A percentile compares a stretch with the other conserved stretches of the same genome.
Evolutionary conservation across 805 yeast species (phyloP).

Genomic region (Saccharomyces paradoxus): DNA sequence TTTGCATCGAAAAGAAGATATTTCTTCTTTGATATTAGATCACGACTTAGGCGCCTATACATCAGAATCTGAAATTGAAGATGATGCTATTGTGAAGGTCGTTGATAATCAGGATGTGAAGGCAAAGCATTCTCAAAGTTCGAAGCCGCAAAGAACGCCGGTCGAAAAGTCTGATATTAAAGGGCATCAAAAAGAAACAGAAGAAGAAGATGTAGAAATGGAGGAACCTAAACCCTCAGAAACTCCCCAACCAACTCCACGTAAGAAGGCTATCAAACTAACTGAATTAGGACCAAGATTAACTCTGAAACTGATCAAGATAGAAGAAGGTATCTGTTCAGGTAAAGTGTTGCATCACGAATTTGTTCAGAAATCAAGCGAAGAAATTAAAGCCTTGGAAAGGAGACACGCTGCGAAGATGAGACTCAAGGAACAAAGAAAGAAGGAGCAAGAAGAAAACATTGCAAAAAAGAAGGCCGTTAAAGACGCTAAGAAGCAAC

Average conservation of each 20-base stretch:
- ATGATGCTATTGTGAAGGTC: constrained; percentile 72
- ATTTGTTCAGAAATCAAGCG: constrained; percentile 50
- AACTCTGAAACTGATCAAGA: constrained; percentile 65
- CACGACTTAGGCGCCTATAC: constrained; percentile 71
- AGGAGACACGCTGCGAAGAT: constrained; percentile 54
- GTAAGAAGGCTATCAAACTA: constrained; percentile 80
- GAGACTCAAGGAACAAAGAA: constrained; percentile 60
- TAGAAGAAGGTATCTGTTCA: constrained; percentile 84
- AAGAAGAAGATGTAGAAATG: constrained; percentile 10
- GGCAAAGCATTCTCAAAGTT: constrained; percentile 15
- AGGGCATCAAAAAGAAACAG: constrained; percentile 15
- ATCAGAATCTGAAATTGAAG: constrained; percentile 90
- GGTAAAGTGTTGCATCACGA: constrained; percentile 87
- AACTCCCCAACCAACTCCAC: constrained; percentile 17
- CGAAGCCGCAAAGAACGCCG: constrained; percentile 16
- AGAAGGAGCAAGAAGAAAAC: constrained; percentile 71
- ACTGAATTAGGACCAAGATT: constrained; percentile 92
- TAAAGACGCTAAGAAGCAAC: constrained; percentile 63
- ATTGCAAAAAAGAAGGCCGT: constrained; percentile 66
- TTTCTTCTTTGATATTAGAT: constrained; percentile 75
- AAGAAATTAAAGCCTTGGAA: constrained; percentile 56
- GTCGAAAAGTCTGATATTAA: constrained; percentile 10
- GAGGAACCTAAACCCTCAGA: constrained; percentile 2
- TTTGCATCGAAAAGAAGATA: constrained; percentile 58
- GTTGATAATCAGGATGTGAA: constrained; percentile 24